Percentiles rank a stretch among this genome's conserved stretches.
phyloP scores from a whole-genome alignment of 495 filamentous ascomycete species.

The Margaritispora aquatica region DNA sequence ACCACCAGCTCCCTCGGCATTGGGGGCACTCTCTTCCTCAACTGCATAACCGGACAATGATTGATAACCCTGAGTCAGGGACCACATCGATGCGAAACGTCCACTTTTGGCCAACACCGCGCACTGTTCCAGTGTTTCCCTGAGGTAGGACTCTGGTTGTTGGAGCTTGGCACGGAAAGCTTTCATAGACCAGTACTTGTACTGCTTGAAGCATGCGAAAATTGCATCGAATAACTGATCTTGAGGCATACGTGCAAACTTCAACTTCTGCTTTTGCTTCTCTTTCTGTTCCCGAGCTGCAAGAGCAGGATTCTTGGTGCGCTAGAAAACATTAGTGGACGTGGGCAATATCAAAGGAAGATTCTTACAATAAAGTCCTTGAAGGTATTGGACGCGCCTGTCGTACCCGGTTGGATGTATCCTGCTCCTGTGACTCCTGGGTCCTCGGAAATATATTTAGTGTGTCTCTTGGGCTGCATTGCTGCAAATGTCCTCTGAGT shows the following conservation, averaged over 20 bases:
- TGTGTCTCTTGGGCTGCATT: slow-evolving; percentile 54
- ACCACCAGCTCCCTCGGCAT: slow-evolving; percentile 45
- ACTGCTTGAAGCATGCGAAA: slow-evolving; percentile 72
- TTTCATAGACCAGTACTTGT: slow-evolving; percentile 86
- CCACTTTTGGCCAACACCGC: slow-evolving; percentile 76
- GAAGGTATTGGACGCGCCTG: slow-evolving; percentile 40
- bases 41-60: slow-evolving; percentile 35
- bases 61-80: slow-evolving; percentile 66
- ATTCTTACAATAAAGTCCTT: slow-evolving; percentile 51
- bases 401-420: slow-evolving; percentile 43
- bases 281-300: slow-evolving; percentile 18
- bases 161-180: slow-evolving; percentile 61
- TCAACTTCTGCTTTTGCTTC: too few relatives aligned
- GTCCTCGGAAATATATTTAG: slow-evolving; percentile 38
- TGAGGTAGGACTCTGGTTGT: slow-evolving; percentile 90
- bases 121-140: slow-evolving; percentile 74
- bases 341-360: not conserved
- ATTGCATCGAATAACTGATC: slow-evolving; percentile 81
- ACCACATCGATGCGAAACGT: slow-evolving; percentile 76
- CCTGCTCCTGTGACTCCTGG: slow-evolving; percentile 25
- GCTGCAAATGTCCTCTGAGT: slow-evolving; percentile 53
- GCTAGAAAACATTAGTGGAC: not conserved
- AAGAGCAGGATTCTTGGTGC: slow-evolving; percentile 1
- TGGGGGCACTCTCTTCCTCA: slow-evolving; percentile 40
- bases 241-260: slow-evolving; percentile 78